Base-by-base conservation (phyloP, 257 asterid genomes). In the Perilla frutescens region DNA sequence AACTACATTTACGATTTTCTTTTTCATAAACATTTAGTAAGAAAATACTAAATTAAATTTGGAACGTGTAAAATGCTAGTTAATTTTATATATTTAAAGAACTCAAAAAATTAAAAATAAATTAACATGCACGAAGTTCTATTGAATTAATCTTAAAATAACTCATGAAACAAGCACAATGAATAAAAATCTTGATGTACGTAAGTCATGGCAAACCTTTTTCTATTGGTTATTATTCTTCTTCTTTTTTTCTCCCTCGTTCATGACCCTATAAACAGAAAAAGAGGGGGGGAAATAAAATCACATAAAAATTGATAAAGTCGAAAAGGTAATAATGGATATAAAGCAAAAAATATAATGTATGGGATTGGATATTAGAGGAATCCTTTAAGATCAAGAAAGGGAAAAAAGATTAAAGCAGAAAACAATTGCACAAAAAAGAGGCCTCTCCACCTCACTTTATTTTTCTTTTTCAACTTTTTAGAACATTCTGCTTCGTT, bases 381-480 rank as follows among this genome's bases (percentile, higher is more conserved):
- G 81, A 67, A 60, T n/a, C 76, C 76, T 74, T 78, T 75, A 1
- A 49, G 75, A 77, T 81, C 82, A 81, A 74, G 83, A 81, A 81
- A 81, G 73, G 83, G 65, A 74, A 45, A 65, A 65, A 57, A 65
- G 71, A 65, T 65, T 66, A 81, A 78, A 74, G 76, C 43, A 54
- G n/a, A 61, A 26, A 62, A 72, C 32, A 59, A 65, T 64, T 40
- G 50, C 68, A 72, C 12, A 7, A 37, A 45, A 73, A 80, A 76
- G 70, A 76, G 77, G 49, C 54, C 72, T 71, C 70, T 64, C 66
- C 75, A 39, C 71, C 70, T 34, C 61, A 40, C 70, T 63, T 68
- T 68, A 10, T 5, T 67, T 61, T 40, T 15, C 66, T 43, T 73
- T 69, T 32, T 55, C 59, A 37, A 37, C 82, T 77, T 81, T 81